Base-by-base conservation (phyloP, 2,329 filamentous ascomycete species). In the Colletotrichum musicola region DNA sequence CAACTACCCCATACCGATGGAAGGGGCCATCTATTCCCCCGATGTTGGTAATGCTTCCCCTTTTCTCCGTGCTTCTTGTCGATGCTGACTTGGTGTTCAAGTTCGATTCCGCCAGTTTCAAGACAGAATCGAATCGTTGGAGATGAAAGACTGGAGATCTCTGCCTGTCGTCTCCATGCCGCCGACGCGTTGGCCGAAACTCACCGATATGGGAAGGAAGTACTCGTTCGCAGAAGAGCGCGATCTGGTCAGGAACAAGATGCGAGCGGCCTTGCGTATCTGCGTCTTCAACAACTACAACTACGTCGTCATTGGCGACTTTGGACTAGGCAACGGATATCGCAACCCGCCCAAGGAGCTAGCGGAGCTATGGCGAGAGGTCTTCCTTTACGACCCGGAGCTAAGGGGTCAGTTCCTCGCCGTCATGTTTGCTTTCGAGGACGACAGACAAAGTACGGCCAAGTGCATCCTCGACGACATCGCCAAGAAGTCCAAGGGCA, bases 151-250 rank as follows among this genome's bases (percentile, higher is more conserved):
- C 54, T 92, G 86, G 87, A 80, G 80, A 72, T 83, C 86, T 53
- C 80, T 93, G 35, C 91, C 92, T 10, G 90, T 94, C n/a, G 87
- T 94, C 64, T 93, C 91, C 2, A 89, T 94, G 20, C 87, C 90
- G 22, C 91, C 92, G 10, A 89, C 91, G 7, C 87, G 90, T 25
- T 89, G 92, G 80, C 92, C 92, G 18, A 94, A 93, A 78, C 85
- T 94, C 46, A 90, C 90, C 73, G 87, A 89, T 68, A 83, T 84
- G 56, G 90, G 89, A n/a, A 84, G 83, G 69, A 88, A 88, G 71
- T 94, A 93, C 79, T 92, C 90, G 0, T 94, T 95, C 77, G 83
- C 84, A 4, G 85, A 90, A 73, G 92, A 94, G 79, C 87, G 87
- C 69, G 89, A 92, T 72, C 84, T 93, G 77, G 92, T 93, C 80